Conservation (phyloP, 768 basidiomycete species). For the Lyophyllum decastes region DNA sequence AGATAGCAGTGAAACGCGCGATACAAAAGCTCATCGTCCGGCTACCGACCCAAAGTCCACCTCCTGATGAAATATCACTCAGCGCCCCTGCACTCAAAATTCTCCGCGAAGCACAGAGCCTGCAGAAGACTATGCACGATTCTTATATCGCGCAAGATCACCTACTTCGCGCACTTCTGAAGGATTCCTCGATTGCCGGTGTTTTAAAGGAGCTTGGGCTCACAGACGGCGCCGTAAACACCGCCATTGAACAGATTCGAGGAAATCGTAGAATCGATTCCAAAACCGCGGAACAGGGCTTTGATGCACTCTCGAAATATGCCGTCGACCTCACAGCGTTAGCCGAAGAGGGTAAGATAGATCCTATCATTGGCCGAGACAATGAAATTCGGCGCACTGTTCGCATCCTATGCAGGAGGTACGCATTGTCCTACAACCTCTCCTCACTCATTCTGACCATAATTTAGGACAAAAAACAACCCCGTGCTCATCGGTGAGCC, state of each 20-base stretch:
- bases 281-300: slow-evolving; percentile 86
- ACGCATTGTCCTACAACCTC: background rate
- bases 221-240: slow-evolving; percentile 72
- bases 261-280: slow-evolving; percentile 87
- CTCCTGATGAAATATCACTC: slow-evolving; percentile 78
- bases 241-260: slow-evolving; percentile 75
- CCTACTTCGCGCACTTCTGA: slow-evolving; percentile 80
- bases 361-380: slow-evolving; percentile 92
- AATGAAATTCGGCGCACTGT: slow-evolving; percentile 87
- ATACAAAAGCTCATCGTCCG: slow-evolving; percentile 80
- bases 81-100: slow-evolving; percentile 59
- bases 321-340: slow-evolving; percentile 84
- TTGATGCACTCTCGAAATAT: slow-evolving; percentile 90
- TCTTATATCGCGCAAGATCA: slow-evolving; percentile 94
- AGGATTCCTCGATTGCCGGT: slow-evolving; percentile 65
- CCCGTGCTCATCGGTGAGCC: slow-evolving; percentile 96
- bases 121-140: slow-evolving; percentile 86
- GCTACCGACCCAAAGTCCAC: slow-evolving; percentile 80
- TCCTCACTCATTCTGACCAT: background rate
- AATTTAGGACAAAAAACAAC: slow-evolving; percentile 86
- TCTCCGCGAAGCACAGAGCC: slow-evolving; percentile 71
- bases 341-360: slow-evolving; percentile 92
- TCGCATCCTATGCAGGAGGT: slow-evolving; percentile 82
- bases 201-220: slow-evolving; percentile 76
- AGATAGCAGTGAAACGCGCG: slow-evolving; percentile 65